Conservation (phyloP, 257 asterid species). For the Solanum sejunctum region DNA sequence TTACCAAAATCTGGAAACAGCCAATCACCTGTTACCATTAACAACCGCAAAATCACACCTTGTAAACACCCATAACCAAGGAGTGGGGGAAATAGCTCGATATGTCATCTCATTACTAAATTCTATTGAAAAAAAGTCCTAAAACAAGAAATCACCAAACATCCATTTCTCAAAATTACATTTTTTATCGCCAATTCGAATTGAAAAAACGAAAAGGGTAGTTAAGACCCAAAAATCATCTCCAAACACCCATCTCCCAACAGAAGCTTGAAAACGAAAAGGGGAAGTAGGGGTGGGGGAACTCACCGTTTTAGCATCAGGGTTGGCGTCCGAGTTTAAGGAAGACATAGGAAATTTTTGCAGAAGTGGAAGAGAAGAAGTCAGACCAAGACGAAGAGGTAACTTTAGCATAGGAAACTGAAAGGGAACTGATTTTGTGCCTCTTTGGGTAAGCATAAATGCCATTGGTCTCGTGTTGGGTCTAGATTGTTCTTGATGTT, state of each 20-base stretch:
- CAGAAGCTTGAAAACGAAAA: background rate
- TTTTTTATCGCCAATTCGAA: background rate
- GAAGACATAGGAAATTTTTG: conserved; percentile 22
- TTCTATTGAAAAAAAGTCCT: background rate
- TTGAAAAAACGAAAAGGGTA: background rate
- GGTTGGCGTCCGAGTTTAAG: conserved; percentile 2
- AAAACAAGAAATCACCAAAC: background rate
- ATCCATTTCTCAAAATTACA: background rate
- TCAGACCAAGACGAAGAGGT: background rate
- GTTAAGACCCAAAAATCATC: background rate
- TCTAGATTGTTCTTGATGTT: background rate
- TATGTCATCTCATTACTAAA: background rate
- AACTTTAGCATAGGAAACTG: conserved; percentile 5
- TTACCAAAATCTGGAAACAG: background rate
- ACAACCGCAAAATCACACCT: background rate
- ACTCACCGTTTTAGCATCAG: conserved; percentile 43
- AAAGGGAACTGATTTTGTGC: background rate
- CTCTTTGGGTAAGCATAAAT: background rate
- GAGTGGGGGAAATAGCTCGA: background rate
- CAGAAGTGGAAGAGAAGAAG: conserved; percentile 18
- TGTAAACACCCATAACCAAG: background rate
- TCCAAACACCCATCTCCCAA: background rate
- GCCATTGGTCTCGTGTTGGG: background rate
- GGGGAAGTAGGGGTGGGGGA: no score
- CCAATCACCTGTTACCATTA: background rate